Percentiles rank a stretch among this genome's conserved stretches.
These are phyloP conservation scores for Colletotrichum siamense DNA, from an alignment of 2,329 filamentous ascomycete genomes.

Conservation along the genomic window DNA sequence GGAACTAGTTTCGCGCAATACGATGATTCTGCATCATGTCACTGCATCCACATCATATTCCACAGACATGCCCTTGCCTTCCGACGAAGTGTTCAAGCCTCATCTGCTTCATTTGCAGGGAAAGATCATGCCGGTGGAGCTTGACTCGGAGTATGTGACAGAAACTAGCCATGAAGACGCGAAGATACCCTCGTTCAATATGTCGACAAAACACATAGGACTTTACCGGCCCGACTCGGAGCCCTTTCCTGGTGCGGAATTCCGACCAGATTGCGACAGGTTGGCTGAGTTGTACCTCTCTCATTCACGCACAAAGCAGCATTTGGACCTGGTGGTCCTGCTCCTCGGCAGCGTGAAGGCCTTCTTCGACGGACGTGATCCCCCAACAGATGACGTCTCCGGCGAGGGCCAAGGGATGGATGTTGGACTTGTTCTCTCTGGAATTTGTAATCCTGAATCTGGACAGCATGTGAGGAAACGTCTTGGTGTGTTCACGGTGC, in stretches of 20 bases:
- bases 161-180: not conserved
- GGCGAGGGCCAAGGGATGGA: not conserved
- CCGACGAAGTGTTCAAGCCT: not conserved
- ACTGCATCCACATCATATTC: not conserved
- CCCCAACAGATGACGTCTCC: not conserved
- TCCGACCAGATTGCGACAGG: not conserved
- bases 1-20: not conserved
- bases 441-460: not conserved
- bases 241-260: not conserved
- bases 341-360: not conserved
- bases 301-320: accelerated
- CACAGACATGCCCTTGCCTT: not conserved
- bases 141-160: not conserved
- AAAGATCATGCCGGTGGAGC: not conserved
- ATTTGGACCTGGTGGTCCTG: not conserved
- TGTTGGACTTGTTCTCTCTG: not conserved
- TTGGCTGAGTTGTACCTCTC: not conserved
- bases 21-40: not conserved
- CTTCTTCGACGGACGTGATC: not conserved
- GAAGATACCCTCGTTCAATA: not conserved
- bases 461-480: not conserved
- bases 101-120: not conserved
- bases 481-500: not conserved
- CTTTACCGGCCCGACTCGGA: accelerated
- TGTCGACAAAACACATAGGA: not conserved